Conservation (phyloP, 257 asterid species). For the Jacaranda mimosifolia region DNA sequence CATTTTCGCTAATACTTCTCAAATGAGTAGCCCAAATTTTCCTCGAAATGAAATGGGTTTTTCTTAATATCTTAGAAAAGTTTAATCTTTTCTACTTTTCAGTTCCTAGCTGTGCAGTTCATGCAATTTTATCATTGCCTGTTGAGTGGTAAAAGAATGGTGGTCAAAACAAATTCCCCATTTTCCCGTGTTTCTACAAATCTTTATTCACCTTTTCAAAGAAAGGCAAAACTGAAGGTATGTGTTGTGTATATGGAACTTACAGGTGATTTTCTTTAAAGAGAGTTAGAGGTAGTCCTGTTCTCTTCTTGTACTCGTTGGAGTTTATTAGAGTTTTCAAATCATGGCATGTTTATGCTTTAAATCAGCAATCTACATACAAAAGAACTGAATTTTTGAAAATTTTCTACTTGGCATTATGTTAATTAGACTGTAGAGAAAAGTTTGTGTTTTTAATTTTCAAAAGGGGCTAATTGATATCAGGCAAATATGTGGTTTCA, state of each 20-base stretch:
- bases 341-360: constrained; percentile 23
- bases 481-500: background rate
- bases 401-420: constrained; percentile 6
- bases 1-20: constrained; percentile 26
- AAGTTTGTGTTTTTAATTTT: background rate
- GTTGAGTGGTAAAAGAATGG: constrained; percentile 48
- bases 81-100: constrained; percentile 4
- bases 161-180: constrained; percentile 54
- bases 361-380: background rate
- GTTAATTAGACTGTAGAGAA: constrained; percentile 13
- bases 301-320: constrained; percentile 4
- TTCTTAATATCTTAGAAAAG: constrained; percentile 20
- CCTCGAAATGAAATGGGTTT: constrained; percentile 35
- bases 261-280: background rate
- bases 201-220: constrained; percentile 54
- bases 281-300: background rate
- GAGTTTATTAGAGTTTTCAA: background rate
- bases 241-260: background rate
- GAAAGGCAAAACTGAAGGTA: constrained; percentile 53
- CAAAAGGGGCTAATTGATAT: background rate
- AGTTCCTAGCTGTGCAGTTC: constrained; percentile 18
- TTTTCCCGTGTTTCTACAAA: constrained; percentile 52
- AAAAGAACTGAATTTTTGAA: background rate
- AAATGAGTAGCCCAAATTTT: constrained; percentile 27
- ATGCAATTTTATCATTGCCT: constrained; percentile 24